Base-by-base conservation (phyloP, 2,329 filamentous ascomycete genomes). In the Alternaria hordeiaustralica region DNA sequence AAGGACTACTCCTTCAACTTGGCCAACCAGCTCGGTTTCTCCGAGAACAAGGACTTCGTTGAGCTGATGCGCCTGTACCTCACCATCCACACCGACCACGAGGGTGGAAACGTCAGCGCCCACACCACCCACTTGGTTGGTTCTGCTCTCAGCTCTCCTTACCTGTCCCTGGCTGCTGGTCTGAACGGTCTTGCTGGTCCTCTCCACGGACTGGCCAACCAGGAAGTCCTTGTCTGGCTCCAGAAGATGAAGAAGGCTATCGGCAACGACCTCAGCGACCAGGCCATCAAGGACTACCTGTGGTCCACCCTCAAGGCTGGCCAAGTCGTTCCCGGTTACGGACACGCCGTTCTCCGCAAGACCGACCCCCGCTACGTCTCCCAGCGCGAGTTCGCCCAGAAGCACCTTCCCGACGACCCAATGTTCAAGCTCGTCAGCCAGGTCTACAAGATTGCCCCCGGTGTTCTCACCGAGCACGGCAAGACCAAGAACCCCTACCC, bases 401-500 rank as follows among this genome's bases (percentile, higher is more conserved):
- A 92, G 87, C 93, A 97, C 83, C 90, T 97, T 82, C 93, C 95
- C 80, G 88, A 97, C 79, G 96, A 98, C 88, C 94, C 95, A 78
- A 96, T 99, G 94, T 99, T 97, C 93, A 94, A 99, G 90, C 92
- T 99, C 75, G 96, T 99, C 86, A 96, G 92, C 89, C 96, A 99
- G 87, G 96, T 99, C 76, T 99, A 98, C 92, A 99, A 99, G 93
- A 98, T 99, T 78, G 96, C 96, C 71, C 96, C 96, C 71, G 92
- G 91, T 79, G 96, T 99, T 78, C 88, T 99, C 82, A 99, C 96
- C 73, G 94, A 99, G 90, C 96, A 99, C 87, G 96, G 96, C 87
- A 99, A 99, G 93, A 98, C 95, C 88, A 98, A 98, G 92, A 97
- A 98, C 92, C 95, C 95, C 73, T 98, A 88, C 89, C 96, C 96